Evolutionary conservation across 1,284 basidiomycete genomes (phyloP).

Genomic region (Microbotryum violaceum): DNA sequence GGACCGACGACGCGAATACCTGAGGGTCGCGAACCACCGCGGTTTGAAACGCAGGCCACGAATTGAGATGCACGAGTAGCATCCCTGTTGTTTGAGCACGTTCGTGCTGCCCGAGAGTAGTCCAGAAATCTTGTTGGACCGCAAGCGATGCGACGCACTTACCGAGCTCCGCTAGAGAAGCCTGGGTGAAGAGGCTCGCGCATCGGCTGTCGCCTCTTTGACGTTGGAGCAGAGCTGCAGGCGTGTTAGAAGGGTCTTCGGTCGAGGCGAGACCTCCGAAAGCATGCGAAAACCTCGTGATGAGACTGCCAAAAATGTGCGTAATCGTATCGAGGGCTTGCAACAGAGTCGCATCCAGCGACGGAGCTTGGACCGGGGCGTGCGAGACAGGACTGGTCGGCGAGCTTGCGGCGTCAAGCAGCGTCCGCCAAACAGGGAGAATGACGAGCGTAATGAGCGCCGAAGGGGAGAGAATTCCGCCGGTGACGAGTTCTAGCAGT

Average conservation of each 20-base stretch:
- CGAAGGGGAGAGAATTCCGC: constrained; percentile 8
- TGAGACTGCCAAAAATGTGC: constrained; percentile 2
- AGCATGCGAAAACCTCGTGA: neutral
- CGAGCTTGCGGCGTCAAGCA: constrained; percentile 3
- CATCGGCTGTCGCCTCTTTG: constrained; percentile 14
- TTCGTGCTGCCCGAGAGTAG: neutral
- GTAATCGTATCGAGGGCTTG: constrained; percentile 8
- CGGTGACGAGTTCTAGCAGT: constrained; percentile 14
- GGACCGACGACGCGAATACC: constrained; percentile 12
- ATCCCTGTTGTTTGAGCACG: constrained; percentile 1
- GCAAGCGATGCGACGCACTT: constrained; percentile 17
- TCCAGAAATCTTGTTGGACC: constrained; percentile 23
- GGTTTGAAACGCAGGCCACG: constrained; percentile 12
- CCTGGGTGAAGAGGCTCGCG: constrained; percentile 7
- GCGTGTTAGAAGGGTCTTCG: neutral
- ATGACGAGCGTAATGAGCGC: constrained; percentile 6
- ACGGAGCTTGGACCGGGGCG: neutral
- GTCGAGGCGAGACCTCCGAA: neutral
- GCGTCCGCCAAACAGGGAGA: constrained; percentile 9
- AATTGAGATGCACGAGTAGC: constrained; percentile 9
- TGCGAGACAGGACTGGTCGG: neutral
- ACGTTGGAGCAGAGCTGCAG: constrained; percentile 2
- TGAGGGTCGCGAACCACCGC: constrained; percentile 12
- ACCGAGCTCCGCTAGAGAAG: constrained; percentile 5
- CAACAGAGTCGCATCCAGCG: neutral